Conservation (phyloP, 257 asterid species). For the Salvia splendens region DNA sequence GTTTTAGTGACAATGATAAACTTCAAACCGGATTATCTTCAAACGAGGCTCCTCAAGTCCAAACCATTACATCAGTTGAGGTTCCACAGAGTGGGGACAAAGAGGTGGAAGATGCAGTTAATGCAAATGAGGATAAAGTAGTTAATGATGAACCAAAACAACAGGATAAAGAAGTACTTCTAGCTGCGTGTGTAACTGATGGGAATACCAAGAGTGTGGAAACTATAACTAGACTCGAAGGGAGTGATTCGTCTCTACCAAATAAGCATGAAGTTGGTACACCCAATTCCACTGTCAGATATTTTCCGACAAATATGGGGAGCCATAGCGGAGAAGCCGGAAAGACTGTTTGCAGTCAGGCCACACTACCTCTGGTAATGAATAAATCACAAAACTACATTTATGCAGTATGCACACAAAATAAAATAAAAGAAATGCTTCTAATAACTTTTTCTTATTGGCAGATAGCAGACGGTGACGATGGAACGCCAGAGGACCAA, state of each 20-base stretch:
- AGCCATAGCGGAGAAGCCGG: constrained; percentile 51
- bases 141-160: constrained; percentile 34
- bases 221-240: constrained; percentile 38
- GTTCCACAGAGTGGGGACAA: constrained; percentile 38
- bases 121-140: constrained; percentile 36
- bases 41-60: constrained; percentile 42
- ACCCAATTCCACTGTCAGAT: constrained; percentile 48
- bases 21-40: constrained; percentile 42
- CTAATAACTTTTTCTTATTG: constrained; percentile 27
- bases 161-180: constrained; percentile 32
- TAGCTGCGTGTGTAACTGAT: constrained; percentile 28
- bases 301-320: constrained; percentile 49
- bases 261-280: constrained; percentile 58
- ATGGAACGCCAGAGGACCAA: constrained; percentile 86
- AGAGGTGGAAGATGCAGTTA: constrained; percentile 34
- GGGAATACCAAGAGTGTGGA: constrained; percentile 34
- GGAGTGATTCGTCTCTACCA: constrained; percentile 39
- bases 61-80: constrained; percentile 30
- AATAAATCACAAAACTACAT: not conserved
- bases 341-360: constrained; percentile 45
- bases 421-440: not conserved
- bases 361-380: constrained; percentile 40
- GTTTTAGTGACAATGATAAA: constrained; percentile 33
- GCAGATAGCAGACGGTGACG: constrained; percentile 68
- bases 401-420: not conserved